phyloP scores from a whole-genome alignment of 2,329 filamentous ascomycete genomes.

The Fusarium globosum region DNA sequence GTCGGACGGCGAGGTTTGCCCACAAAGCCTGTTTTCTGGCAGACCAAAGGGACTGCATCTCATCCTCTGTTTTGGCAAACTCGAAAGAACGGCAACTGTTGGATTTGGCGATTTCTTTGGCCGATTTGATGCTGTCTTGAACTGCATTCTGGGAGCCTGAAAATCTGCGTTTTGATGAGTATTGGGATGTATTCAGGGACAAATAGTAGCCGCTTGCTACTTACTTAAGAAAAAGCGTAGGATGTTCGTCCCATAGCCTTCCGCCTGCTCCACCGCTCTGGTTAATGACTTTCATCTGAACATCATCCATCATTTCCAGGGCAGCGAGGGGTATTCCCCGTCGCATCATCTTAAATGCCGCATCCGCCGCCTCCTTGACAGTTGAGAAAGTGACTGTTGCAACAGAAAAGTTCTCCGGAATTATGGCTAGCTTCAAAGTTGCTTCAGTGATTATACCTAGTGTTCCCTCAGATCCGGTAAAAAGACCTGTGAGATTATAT shows the following conservation, averaged over 20 bases:
- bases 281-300: conserved; percentile 68
- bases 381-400: conserved; percentile 71
- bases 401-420: conserved; percentile 72
- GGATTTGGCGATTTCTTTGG: conserved; percentile 63
- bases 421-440: conserved; percentile 73
- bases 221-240: conserved; percentile 78
- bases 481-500: conserved; percentile 76
- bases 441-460: conserved; percentile 77
- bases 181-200: too few species aligned
- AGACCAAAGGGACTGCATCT: neutral
- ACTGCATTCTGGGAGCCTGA: conserved; percentile 71
- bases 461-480: conserved; percentile 78
- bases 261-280: conserved; percentile 58
- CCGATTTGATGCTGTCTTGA: conserved; percentile 66
- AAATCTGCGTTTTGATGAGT: conserved; percentile 55
- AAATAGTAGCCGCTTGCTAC: neutral
- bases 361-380: conserved; percentile 70
- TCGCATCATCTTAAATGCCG: conserved; percentile 72
- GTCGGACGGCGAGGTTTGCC: neutral
- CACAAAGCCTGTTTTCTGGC: neutral
- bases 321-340: conserved; percentile 75
- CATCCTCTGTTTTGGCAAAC: neutral
- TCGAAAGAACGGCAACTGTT: neutral
- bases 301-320: conserved; percentile 71
- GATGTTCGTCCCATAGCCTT: conserved; percentile 72